Percentiles rank a stretch among this genome's conserved stretches.
These are phyloP conservation scores for Trichoderma oligosporum DNA, from an alignment of 2,329 filamentous ascomycete genomes.

Conservation along the genomic window DNA sequence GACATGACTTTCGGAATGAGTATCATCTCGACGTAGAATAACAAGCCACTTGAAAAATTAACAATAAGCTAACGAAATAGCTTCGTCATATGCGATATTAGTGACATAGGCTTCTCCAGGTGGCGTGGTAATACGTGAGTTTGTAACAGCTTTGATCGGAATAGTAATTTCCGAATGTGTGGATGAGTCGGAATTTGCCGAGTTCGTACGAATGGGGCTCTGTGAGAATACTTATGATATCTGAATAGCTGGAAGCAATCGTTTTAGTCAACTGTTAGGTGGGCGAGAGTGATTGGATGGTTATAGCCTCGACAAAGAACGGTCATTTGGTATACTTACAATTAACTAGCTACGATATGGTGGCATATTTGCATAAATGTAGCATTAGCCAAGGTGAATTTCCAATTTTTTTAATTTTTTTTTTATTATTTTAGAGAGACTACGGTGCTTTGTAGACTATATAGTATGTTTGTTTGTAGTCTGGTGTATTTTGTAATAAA, in stretches of 20 bases:
- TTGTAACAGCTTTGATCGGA: slow-evolving; percentile 2
- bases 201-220: slow-evolving; percentile 2
- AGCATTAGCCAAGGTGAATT: too few relatives aligned
- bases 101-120: slow-evolving; percentile 6
- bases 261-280: not conserved
- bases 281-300: too few relatives aligned
- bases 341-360: too few relatives aligned
- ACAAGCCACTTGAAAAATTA: slow-evolving; percentile 1
- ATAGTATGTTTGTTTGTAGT: too few relatives aligned
- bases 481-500: too few relatives aligned
- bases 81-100: slow-evolving; percentile 3
- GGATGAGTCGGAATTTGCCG: not conserved
- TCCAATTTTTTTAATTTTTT: too few relatives aligned
- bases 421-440: too few relatives aligned
- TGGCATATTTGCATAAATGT: too few relatives aligned
- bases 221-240: not conserved
- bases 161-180: slow-evolving; percentile 12
- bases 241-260: not conserved
- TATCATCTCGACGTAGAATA: slow-evolving; percentile 1
- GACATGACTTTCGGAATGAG: not conserved
- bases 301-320: not conserved
- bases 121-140: slow-evolving; percentile 7
- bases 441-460: too few relatives aligned
- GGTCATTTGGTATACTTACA: not conserved
- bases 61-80: not conserved